Evolutionary conservation across 352 stramenopile genomes (phyloP).

Genomic region (Pythium aphanidermatum): DNA sequence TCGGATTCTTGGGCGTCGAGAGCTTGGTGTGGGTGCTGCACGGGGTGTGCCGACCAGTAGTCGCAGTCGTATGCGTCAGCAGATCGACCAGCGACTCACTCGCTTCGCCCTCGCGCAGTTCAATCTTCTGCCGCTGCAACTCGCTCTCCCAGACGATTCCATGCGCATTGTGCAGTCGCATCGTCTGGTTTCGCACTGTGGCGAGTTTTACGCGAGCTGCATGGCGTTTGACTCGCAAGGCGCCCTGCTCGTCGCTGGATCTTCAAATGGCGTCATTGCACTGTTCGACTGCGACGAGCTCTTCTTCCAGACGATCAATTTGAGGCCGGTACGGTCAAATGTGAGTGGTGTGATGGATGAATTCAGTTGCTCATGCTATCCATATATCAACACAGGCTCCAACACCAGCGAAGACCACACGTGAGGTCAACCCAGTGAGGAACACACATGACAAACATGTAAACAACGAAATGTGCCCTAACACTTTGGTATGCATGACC

Average conservation of each 20-base stretch:
- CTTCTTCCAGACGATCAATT: slow-evolving; percentile 52
- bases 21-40: slow-evolving; percentile 21
- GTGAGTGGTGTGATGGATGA: neutral
- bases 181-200: slow-evolving; percentile 28
- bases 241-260: slow-evolving; percentile 51
- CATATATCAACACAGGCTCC: neutral
- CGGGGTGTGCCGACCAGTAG: slow-evolving; percentile 14
- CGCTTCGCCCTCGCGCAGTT: slow-evolving; percentile 53
- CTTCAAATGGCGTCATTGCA: slow-evolving; percentile 61
- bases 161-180: slow-evolving; percentile 9
- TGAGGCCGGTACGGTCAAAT: slow-evolving; percentile 25
- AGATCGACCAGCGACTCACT: slow-evolving; percentile 40
- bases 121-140: slow-evolving; percentile 29
- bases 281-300: slow-evolving; percentile 81
- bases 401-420: too few relatives aligned
- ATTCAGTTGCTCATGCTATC: neutral
- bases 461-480: too few relatives aligned
- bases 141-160: slow-evolving; percentile 27
- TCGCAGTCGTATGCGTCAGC: slow-evolving; percentile 21
- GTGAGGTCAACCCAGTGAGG: neutral
- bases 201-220: slow-evolving; percentile 60
- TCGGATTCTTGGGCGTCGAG: slow-evolving; percentile 31
- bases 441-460: too few relatives aligned
- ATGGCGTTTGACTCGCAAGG: slow-evolving; percentile 65
- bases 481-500: neutral